phyloP scores from a whole-genome alignment of 306 rosid genomes.

The Quillaja saponaria region DNA sequence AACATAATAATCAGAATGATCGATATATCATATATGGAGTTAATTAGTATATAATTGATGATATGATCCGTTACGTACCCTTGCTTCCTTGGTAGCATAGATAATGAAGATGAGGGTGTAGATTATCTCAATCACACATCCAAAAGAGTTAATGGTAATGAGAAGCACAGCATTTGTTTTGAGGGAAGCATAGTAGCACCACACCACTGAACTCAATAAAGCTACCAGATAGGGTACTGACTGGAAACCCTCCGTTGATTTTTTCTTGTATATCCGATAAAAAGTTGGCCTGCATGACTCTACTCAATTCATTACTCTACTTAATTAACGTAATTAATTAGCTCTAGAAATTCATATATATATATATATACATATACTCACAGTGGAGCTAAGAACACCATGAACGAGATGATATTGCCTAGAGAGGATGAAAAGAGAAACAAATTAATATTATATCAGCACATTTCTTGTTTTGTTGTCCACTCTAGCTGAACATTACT shows the following conservation, averaged over 20 bases:
- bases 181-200: slow-evolving; percentile 69
- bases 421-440: not conserved
- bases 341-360: not conserved
- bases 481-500: no score
- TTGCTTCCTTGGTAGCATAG: slow-evolving; percentile 54
- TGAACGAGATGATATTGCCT: slow-evolving; percentile 79
- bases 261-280: slow-evolving; percentile 64
- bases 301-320: not conserved
- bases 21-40: not conserved
- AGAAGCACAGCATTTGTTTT: slow-evolving; percentile 64
- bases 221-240: slow-evolving; percentile 83
- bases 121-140: slow-evolving; percentile 55
- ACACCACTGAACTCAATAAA: slow-evolving; percentile 73
- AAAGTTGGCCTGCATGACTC: slow-evolving; percentile 66
- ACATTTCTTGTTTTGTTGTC: not conserved
- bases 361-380: slow-evolving; percentile 37
- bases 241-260: slow-evolving; percentile 79
- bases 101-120: slow-evolving; percentile 58
- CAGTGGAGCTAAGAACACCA: slow-evolving; percentile 92
- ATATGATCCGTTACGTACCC: slow-evolving; percentile 46
- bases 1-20: not conserved
- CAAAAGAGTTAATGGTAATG: slow-evolving; percentile 82
- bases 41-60: no score
- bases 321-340: not conserved
- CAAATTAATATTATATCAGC: not conserved